A percentile compares a stretch with the other conserved stretches of the same genome.
Conservation (phyloP, 2,329 filamentous ascomycete genomes). For the Cadophora luteo-olivacea region DNA sequence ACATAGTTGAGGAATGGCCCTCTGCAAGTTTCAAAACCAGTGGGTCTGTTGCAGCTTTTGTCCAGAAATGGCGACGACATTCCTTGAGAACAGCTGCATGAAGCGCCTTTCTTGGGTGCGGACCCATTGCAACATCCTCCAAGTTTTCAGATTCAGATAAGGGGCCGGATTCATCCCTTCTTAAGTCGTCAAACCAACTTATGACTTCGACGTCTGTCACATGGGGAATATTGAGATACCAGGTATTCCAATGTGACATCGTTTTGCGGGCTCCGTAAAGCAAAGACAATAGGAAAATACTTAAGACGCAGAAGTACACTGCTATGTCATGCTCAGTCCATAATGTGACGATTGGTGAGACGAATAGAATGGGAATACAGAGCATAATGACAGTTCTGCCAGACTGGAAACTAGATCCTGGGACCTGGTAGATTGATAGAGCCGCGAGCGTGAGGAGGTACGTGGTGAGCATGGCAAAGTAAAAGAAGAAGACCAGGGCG, state of each 20-base stretch:
- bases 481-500: constrained; percentile 64
- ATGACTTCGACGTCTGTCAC: constrained; percentile 55
- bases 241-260: constrained; percentile 63
- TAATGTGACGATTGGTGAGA: constrained; percentile 63
- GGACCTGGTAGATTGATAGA: constrained; percentile 55
- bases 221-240: constrained; percentile 59
- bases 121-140: constrained; percentile 39
- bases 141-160: background rate
- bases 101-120: constrained; percentile 36
- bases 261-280: constrained; percentile 58
- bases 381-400: constrained; percentile 56
- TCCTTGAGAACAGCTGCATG: constrained; percentile 42
- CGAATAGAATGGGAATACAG: constrained; percentile 60
- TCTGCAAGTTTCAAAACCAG: constrained; percentile 57
- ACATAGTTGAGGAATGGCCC: constrained; percentile 50
- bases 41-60: constrained; percentile 50
- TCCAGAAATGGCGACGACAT: constrained; percentile 50
- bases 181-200: constrained; percentile 47
- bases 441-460: constrained; percentile 63
- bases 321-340: constrained; percentile 59
- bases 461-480: constrained; percentile 61
- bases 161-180: constrained; percentile 5
- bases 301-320: constrained; percentile 62
- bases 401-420: constrained; percentile 56
- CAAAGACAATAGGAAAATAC: constrained; percentile 57